Conservation (phyloP, 2,329 filamentous ascomycete species). For the Venturia asperata region DNA sequence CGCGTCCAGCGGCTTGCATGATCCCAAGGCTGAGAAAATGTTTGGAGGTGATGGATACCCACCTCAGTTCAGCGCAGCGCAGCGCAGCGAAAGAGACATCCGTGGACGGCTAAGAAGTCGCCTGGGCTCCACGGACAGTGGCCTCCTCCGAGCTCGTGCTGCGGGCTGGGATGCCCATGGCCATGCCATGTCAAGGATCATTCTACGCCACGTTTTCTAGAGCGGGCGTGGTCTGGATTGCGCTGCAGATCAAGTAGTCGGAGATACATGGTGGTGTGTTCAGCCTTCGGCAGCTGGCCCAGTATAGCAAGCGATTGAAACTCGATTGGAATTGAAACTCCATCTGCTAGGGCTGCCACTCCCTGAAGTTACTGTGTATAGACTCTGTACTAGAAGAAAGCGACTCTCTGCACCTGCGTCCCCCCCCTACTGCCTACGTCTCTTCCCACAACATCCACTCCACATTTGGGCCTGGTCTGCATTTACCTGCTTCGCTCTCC, state of each 20-base stretch:
- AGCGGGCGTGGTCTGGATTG: not conserved
- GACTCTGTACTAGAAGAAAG: no score
- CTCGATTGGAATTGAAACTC: no score
- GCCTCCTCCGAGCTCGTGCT: not conserved
- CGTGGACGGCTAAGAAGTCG: no score
- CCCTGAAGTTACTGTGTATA: no score
- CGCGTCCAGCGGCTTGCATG: not conserved
- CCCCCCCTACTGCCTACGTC: not conserved
- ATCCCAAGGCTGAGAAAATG: not conserved
- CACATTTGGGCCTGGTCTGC: conserved; percentile 3
- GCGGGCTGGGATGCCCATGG: not conserved
- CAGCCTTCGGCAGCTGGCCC: not conserved
- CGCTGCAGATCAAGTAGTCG: not conserved
- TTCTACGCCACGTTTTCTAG: conserved; percentile 5
- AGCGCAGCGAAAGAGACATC: not conserved
- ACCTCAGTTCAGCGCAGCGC: not conserved
- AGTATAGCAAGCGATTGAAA: not conserved
- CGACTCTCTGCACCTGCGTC: not conserved
- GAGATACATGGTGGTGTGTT: not conserved
- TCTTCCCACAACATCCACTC: not conserved
- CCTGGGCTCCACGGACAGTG: not conserved
- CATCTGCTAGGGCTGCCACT: no score
- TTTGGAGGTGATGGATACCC: not conserved
- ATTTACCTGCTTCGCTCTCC: not conserved
- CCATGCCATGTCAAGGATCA: not conserved